Evolutionary conservation across 441 rosid species (phyloP), one percentile per base, ranked within the genome.

Genomic region (Codiaeum variegatum): DNA sequence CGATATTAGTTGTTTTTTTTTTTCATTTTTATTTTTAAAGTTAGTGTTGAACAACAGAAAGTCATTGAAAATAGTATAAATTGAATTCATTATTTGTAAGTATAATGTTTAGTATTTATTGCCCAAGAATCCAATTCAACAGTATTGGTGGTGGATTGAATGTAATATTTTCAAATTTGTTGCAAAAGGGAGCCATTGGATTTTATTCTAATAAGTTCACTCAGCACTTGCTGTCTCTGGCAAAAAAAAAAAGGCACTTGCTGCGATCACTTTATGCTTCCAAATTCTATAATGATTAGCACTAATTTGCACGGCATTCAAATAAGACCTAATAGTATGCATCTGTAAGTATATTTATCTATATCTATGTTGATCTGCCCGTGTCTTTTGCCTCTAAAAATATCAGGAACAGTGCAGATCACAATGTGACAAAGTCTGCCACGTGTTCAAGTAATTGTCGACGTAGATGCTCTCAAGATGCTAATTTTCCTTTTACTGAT

Each of bases 381-480:
- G n/a, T 4, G 44, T 40, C 69, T 23, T 66, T 31, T 66, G 42
- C 42, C 29, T 19, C 18, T 6, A 54, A 54, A 31, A 55, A 42
- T 62, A 26, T 51, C 73, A 82, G 87, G 85, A 79, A 73, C 34
- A 78, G 62, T 58, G 62, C 69, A 46, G 81, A 74, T 68, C 84
- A 60, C 28, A 62, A n/a, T 58, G 49, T 62, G 49, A 65, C 74
- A 46, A 60, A 59, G 64, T 60, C 79, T 28, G 65, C 70, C 49
- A 73, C 69, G 31, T 44, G 68, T 47, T 54, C 79, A 9, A 56
- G 71, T 54, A 76, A 69, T 61, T 38, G 16, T 54, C 70, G 21
- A 3, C 63, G 63, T 36, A 76, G 77, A 62, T 73, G 55, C 44
- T 58, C 68, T 59, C 69, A 59, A 55, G 67, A 62, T 62, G 28